Conservation (phyloP, 129 eudicot genomes). For the Tanacetum coccineum region DNA sequence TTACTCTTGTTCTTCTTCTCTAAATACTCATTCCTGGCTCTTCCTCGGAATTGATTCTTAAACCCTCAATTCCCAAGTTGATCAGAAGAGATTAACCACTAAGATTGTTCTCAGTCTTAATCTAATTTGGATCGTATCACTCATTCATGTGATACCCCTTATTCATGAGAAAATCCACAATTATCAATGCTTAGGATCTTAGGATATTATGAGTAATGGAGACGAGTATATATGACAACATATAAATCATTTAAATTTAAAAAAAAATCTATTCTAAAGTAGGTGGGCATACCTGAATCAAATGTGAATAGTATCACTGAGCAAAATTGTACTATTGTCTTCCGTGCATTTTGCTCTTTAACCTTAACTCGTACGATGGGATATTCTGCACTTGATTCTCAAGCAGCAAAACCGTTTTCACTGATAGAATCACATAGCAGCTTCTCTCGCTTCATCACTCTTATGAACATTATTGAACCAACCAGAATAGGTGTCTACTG, state of each 20-base stretch:
- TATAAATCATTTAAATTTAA: background rate
- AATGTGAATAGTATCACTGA: slow-evolving; percentile 12
- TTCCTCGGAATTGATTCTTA: background rate
- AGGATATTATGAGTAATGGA: background rate
- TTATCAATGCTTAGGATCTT: background rate
- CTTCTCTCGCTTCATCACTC: slow-evolving; percentile 38
- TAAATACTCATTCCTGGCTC: background rate
- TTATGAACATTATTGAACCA: slow-evolving; percentile 34
- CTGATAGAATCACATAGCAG: slow-evolving; percentile 15
- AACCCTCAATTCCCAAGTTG: too few species aligned
- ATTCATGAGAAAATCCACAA: background rate
- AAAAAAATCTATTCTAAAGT: slow-evolving; percentile 4
- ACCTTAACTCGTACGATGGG: slow-evolving; percentile 8
- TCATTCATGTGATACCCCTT: background rate
- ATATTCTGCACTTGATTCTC: slow-evolving; percentile 11
- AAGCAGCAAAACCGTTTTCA: slow-evolving; percentile 1
- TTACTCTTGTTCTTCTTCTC: too few species aligned
- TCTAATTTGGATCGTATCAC: too few species aligned
- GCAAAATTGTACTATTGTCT: slow-evolving; percentile 11
- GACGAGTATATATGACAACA: background rate
- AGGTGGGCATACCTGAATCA: slow-evolving; percentile 13
- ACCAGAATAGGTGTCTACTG: slow-evolving; percentile 39
- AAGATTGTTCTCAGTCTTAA: too few species aligned
- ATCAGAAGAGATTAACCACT: too few species aligned
- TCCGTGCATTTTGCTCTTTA: slow-evolving; percentile 9